Percentiles rank a stretch among this genome's conserved stretches.
These are phyloP conservation scores for Cryoendolithus antarcticus DNA, from an alignment of 2,329 filamentous ascomycete species.

Conservation along the genomic window DNA sequence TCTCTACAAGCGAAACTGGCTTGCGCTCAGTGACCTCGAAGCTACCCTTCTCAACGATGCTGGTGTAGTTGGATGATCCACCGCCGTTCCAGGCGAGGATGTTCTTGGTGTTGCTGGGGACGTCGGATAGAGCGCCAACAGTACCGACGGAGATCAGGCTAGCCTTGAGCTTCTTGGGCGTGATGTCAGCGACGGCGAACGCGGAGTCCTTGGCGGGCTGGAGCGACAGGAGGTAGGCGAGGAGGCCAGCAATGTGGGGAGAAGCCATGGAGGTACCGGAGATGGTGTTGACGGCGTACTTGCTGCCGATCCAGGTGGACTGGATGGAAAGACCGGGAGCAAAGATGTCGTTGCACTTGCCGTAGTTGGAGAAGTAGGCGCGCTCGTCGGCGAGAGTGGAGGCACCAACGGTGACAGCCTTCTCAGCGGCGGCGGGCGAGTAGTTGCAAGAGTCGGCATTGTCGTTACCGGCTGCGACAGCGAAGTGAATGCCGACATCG, in stretches of 20 bases:
- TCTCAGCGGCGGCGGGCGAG: conserved; percentile 83
- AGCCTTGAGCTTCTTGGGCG: conserved; percentile 86
- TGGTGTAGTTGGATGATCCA: conserved; percentile 75
- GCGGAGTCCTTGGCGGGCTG: conserved; percentile 83
- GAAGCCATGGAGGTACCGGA: conserved; percentile 99
- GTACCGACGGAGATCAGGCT: conserved; percentile 77
- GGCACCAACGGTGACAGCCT: conserved; percentile 91
- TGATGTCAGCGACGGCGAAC: conserved; percentile 79
- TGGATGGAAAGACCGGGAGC: conserved; percentile 92
- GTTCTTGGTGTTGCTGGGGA: conserved; percentile 81
- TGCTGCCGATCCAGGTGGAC: conserved; percentile 97
- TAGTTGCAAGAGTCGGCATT: conserved; percentile 99
- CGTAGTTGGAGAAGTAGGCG: conserved; percentile 99
- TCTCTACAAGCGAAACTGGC: conserved; percentile 44
- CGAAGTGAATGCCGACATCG: conserved; percentile 85
- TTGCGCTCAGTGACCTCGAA: conserved; percentile 40
- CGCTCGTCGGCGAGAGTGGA: conserved; percentile 88
- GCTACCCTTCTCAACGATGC: conserved; percentile 26
- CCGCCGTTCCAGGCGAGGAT: conserved; percentile 98
- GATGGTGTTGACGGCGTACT: conserved; percentile 95
- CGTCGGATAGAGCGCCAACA: conserved; percentile 61
- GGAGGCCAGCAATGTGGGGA: conserved; percentile 87
- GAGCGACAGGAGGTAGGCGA: conserved; percentile 96
- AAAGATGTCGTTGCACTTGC: conserved; percentile 99
- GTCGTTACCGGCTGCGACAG: conserved; percentile 96